Base-by-base conservation (phyloP, 257 asterid genomes). In the Anisodus acutangulus region DNA sequence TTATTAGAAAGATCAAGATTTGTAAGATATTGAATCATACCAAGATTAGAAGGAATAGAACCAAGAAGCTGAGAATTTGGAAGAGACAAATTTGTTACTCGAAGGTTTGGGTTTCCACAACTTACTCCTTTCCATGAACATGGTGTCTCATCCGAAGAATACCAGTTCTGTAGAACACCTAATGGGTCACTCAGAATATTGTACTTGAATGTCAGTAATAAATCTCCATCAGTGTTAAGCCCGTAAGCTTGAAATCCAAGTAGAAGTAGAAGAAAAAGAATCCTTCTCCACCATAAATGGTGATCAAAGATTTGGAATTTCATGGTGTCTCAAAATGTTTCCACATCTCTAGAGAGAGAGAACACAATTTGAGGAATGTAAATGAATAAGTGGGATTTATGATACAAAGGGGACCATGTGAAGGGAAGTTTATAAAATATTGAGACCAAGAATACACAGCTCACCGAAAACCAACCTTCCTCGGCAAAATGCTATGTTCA, bases 81-180 rank as follows among this genome's bases (percentile, higher is more conserved):
- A 0, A 96, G 91, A 0, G 90, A 69, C 72, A 96, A 88, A 72
- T 89, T 89, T 85, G 95, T 95, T 37, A 93, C 98, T 8, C 97
- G 92, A 26, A 84, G 85, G 84, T 83, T 83, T 6, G 93, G 92
- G 79, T 88, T 55, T 26, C 93, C 98, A 84, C 99, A 96, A 82
- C 85, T 12, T 70, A 96, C 93, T 2, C 99, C 99, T n/a, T 80
- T 78, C 99, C 99, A 96, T 0, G 93, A 86, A 54, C 99, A 96
- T 3, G 99, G 99, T 58, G 92, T 93, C 6, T 85, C 91, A 70
- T 88, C 94, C 45, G 15, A 63, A 67, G 82, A 54, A 19, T 86
- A 88, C 99, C 99, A 96, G 85, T 59, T 85, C 59, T 84, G 88
- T 15, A 96, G 22, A 16, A 86, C 93, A 0, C 89, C 87, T 8